Evolutionary conservation across 495 filamentous ascomycete genomes (phyloP).

Genomic region (Neurospora sp.): DNA sequence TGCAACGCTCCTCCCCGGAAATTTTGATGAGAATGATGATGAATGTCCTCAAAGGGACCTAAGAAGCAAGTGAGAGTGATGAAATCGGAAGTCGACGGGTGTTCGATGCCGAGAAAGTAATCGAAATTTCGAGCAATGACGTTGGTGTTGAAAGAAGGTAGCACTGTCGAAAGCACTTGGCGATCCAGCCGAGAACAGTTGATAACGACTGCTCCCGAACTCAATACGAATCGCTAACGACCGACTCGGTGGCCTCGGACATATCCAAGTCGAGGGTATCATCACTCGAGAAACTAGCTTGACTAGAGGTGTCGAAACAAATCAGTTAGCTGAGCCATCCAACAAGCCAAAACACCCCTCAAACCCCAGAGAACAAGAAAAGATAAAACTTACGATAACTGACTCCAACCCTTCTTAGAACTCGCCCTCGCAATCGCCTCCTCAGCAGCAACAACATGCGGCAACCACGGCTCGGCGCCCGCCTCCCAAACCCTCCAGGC

Average conservation of each 20-base stretch:
- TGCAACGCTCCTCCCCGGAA: background rate
- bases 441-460: conserved; percentile 2
- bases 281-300: conserved; percentile 6
- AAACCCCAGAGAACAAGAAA: too few relatives aligned
- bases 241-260: background rate
- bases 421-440: conserved; percentile 19
- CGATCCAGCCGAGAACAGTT: background rate
- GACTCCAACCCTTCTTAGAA: conserved; percentile 9
- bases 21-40: background rate
- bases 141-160: background rate
- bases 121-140: background rate
- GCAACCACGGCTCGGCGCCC: conserved; percentile 15
- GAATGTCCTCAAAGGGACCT: background rate
- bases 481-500: conserved; percentile 18
- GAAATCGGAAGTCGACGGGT: background rate
- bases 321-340: background rate
- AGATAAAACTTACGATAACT: conserved; percentile 6
- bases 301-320: conserved; percentile 1
- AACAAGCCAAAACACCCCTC: background rate
- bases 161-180: background rate
- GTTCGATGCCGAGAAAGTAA: background rate
- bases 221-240: background rate
- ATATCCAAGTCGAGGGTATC: conserved; percentile 4
- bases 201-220: background rate
- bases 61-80: background rate